A percentile compares a stretch with the other conserved stretches of the same genome.
phyloP scores from a whole-genome alignment of 202 grass and related monocot species.

The Tripidium arundinaceum region DNA sequence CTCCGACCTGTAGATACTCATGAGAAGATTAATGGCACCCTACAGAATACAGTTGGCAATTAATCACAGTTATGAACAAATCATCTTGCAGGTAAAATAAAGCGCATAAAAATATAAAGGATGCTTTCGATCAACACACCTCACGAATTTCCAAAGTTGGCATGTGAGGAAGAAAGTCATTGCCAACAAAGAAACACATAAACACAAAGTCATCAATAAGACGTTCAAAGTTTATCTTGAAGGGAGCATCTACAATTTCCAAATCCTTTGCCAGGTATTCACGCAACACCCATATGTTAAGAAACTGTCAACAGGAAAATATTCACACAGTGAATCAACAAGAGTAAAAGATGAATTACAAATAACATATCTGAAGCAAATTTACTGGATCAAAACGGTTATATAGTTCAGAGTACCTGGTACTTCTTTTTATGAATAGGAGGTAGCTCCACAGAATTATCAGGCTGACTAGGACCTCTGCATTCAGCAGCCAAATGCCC shows the following conservation, averaged over 20 bases:
- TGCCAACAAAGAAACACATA: conserved; percentile 98
- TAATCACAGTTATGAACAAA: not conserved
- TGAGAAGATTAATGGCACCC: conserved; percentile 94
- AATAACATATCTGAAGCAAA: conserved; percentile 9
- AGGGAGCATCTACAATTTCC: conserved; percentile 83
- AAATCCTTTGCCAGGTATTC: conserved; percentile 96
- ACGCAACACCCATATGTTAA: conserved; percentile 91
- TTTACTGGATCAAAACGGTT: conserved; percentile 19
- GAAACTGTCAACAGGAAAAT: conserved; percentile 63
- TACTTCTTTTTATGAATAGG: conserved; percentile 99
- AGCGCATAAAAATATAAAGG: not conserved
- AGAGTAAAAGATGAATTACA: conserved; percentile 29
- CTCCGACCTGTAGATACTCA: conserved; percentile 86
- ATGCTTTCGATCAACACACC: conserved; percentile 48
- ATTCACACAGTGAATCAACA: conserved; percentile 20
- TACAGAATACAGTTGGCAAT: conserved; percentile 39
- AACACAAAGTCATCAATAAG: conserved; percentile 98
- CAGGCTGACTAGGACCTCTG: conserved; percentile 56
- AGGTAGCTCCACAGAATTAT: conserved; percentile 52
- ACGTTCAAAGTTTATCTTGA: conserved; percentile 92
- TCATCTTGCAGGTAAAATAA: conserved; percentile 14
- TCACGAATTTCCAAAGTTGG: conserved; percentile 97
- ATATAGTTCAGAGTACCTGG: conserved; percentile 55
- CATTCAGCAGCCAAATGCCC: conserved; percentile 94
- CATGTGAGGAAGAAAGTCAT: conserved; percentile 99